These are phyloP conservation scores for Nakazawaea sp. DNA, from an alignment of 805 yeast species.

Conservation along the genomic window DNA sequence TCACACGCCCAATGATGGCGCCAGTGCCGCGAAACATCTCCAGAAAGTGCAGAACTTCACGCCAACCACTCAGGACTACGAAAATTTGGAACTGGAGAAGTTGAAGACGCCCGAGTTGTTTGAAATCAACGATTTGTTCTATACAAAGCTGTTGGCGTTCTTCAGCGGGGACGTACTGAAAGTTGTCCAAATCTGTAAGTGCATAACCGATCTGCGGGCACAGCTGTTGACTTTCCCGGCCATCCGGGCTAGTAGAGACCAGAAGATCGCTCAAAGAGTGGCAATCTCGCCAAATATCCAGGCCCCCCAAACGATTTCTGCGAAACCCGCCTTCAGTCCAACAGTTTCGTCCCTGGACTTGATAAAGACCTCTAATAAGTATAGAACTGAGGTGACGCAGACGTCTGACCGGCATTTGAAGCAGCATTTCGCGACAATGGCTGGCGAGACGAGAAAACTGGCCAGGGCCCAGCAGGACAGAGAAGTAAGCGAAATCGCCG, in stretches of 20 bases:
- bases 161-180: slow-evolving; percentile 36
- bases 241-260: too few species aligned
- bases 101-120: slow-evolving; percentile 27
- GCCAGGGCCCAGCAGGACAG: slow-evolving; percentile 7
- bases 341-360: too few species aligned
- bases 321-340: too few species aligned
- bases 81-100: slow-evolving; percentile 24
- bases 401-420: background rate
- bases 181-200: slow-evolving; percentile 28
- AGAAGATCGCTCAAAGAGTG: too few species aligned
- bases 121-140: slow-evolving; percentile 31
- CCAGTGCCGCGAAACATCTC: background rate
- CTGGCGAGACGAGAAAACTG: background rate
- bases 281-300: too few species aligned
- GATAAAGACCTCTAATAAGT: too few species aligned
- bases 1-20: background rate
- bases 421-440: background rate
- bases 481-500: slow-evolving; percentile 12
- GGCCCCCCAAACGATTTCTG: too few species aligned
- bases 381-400: too few species aligned
- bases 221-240: too few species aligned
- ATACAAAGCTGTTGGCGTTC: slow-evolving; percentile 29
- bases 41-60: slow-evolving; percentile 5
- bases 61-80: slow-evolving; percentile 23
- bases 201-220: too few species aligned